phyloP scores from a whole-genome alignment of 2,329 filamentous ascomycete species.

The Fusarium neocosmosporiellum region DNA sequence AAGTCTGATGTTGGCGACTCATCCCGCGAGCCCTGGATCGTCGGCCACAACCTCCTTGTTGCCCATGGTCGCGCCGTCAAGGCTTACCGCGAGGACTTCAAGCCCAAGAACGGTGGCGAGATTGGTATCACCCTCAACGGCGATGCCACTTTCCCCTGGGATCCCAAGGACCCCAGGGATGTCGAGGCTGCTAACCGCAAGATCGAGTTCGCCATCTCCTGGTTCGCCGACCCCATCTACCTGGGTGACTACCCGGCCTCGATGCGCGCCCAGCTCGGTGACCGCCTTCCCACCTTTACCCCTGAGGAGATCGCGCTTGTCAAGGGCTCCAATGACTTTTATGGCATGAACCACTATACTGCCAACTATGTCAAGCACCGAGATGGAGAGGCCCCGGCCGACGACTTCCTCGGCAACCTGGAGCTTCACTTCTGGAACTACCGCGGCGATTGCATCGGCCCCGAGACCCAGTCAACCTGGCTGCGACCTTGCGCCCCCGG shows the following conservation, averaged over 20 bases:
- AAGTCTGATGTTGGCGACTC: constrained; percentile 80
- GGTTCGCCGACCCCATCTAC: constrained; percentile 92
- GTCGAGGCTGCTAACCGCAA: constrained; percentile 82
- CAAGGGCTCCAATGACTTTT: constrained; percentile 90
- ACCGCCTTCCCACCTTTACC: constrained; percentile 80
- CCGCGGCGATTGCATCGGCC: constrained; percentile 78
- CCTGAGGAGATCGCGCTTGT: constrained; percentile 79
- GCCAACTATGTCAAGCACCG: constrained; percentile 87
- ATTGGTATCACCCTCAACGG: constrained; percentile 92
- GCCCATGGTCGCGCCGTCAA: constrained; percentile 86
- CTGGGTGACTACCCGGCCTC: constrained; percentile 84
- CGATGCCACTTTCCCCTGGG: constrained; percentile 86
- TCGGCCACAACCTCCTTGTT: constrained; percentile 82
- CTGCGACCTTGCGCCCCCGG: constrained; percentile 79
- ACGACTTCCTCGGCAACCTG: constrained; percentile 81
- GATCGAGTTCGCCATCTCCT: constrained; percentile 87
- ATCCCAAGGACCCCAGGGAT: constrained; percentile 78
- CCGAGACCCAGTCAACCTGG: constrained; percentile 86
- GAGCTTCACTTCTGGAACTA: constrained; percentile 79
- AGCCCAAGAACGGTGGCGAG: constrained; percentile 75
- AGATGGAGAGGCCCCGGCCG: constrained; percentile 66
- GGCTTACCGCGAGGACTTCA: constrained; percentile 85
- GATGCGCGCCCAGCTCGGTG: constrained; percentile 84
- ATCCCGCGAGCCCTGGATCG: constrained; percentile 82
- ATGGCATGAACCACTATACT: constrained; percentile 95